These are phyloP conservation scores for Jackrogersella multiformis DNA, from an alignment of 495 filamentous ascomycete species.

Conservation along the genomic window DNA sequence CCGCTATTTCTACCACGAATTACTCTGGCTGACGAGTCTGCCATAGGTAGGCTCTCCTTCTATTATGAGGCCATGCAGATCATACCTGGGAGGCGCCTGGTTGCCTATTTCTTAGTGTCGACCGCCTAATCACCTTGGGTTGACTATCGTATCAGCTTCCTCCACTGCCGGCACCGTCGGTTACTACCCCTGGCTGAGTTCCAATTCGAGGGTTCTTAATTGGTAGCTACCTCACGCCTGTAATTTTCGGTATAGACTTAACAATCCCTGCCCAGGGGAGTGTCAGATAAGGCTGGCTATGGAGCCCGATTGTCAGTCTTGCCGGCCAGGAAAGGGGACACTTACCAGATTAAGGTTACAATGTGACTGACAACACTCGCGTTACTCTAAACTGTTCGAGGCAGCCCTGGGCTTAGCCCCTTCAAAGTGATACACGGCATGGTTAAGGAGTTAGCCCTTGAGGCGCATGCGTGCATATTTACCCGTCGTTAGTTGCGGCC, in stretches of 20 bases:
- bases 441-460: background rate
- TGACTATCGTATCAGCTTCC: background rate
- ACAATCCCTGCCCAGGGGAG: constrained; percentile 1
- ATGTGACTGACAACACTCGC: background rate
- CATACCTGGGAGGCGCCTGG: constrained; percentile 15
- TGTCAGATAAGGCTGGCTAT: background rate
- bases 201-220: background rate
- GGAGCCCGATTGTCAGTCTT: background rate
- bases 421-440: background rate
- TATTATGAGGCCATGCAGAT: constrained; percentile 2
- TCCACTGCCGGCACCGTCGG: constrained; percentile 10
- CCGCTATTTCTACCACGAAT: constrained; percentile 19
- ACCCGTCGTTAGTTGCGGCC: background rate
- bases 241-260: constrained; percentile 27
- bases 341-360: background rate
- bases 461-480: background rate
- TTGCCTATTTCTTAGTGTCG: constrained; percentile 19
- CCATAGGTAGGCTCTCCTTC: constrained; percentile 7
- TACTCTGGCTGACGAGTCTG: constrained; percentile 28
- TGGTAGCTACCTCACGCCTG: too few relatives aligned
- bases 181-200: background rate
- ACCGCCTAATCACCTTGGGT: constrained; percentile 5
- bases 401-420: constrained; percentile 1
- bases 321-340: background rate
- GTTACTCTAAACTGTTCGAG: background rate